phyloP scores from a whole-genome alignment of 2,329 filamentous ascomycete species.

The Xylogone sp. region DNA sequence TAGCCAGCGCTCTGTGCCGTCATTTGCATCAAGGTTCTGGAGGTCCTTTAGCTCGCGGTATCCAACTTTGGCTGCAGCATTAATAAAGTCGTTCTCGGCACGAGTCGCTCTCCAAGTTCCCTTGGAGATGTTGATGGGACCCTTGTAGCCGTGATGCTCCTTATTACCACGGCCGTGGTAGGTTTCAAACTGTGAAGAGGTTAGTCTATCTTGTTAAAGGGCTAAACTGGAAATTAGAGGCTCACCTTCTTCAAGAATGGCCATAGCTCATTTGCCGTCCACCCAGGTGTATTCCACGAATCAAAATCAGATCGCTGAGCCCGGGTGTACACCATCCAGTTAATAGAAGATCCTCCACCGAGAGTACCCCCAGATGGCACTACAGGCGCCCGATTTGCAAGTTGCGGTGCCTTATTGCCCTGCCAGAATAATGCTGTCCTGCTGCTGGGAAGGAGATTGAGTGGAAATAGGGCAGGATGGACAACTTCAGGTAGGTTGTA shows the following conservation, averaged over 20 bases:
- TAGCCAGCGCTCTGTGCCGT: slow-evolving; percentile 34
- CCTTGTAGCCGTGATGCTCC: slow-evolving; percentile 43
- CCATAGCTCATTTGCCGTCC: slow-evolving; percentile 45
- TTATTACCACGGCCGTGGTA: slow-evolving; percentile 29
- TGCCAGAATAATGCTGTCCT: slow-evolving; percentile 43
- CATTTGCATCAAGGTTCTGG: slow-evolving; percentile 37
- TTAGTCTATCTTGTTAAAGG: no score
- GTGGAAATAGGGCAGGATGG: slow-evolving; percentile 40
- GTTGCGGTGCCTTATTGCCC: slow-evolving; percentile 34
- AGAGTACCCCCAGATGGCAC: slow-evolving; percentile 33
- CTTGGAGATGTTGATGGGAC: slow-evolving; percentile 50
- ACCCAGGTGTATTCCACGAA: slow-evolving; percentile 45
- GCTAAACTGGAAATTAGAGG: neutral
- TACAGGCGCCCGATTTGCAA: slow-evolving; percentile 32
- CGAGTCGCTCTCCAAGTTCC: slow-evolving; percentile 37
- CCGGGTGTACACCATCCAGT: slow-evolving; percentile 30
- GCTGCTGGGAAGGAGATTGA: slow-evolving; percentile 37
- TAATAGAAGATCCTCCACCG: slow-evolving; percentile 41
- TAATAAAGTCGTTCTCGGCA: slow-evolving; percentile 43
- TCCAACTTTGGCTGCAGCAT: slow-evolving; percentile 40
- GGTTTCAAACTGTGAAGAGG: slow-evolving; percentile 44
- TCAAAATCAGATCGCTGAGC: slow-evolving; percentile 42
- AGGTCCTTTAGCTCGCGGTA: slow-evolving; percentile 47
- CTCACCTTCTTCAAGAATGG: slow-evolving; percentile 43
- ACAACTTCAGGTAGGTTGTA: slow-evolving; percentile 39